phyloP scores from a whole-genome alignment of 2,329 filamentous ascomycete species.

The Cladosporium sp. region DNA sequence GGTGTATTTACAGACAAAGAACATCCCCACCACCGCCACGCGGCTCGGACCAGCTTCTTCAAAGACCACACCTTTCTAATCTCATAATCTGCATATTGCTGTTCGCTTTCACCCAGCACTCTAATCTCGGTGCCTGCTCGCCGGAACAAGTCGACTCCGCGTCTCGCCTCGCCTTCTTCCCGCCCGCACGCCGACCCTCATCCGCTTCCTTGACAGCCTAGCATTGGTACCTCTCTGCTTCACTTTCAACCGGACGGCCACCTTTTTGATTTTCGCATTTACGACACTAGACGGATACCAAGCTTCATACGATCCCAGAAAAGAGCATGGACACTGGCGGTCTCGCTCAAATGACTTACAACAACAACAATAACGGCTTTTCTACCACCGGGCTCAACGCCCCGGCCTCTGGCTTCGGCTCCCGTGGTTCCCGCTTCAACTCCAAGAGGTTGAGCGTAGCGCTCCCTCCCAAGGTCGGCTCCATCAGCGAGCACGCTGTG shows the following conservation, averaged over 20 bases:
- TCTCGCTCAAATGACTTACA: conserved; percentile 99
- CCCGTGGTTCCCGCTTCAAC: conserved; percentile 69
- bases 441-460: conserved; percentile 84
- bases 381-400: conserved; percentile 65
- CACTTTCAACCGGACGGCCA: conserved; percentile 3
- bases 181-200: background rate
- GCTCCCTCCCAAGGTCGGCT: conserved; percentile 60
- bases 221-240: conserved; percentile 6
- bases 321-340: conserved; percentile 85
- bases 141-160: conserved; percentile 8
- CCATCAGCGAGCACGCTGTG: conserved; percentile 61
- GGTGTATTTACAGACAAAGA: conserved; percentile 9
- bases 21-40: background rate
- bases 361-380: conserved; percentile 51
- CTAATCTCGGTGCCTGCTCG: conserved; percentile 23
- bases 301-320: conserved; percentile 16
- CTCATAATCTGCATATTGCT: conserved; percentile 15
- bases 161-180: conserved; percentile 15
- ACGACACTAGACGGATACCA: conserved; percentile 12
- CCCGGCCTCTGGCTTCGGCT: conserved; percentile 60
- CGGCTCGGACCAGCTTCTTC: conserved; percentile 9
- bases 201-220: conserved; percentile 15
- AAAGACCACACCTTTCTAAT: conserved; percentile 11
- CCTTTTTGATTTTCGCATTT: conserved; percentile 5
- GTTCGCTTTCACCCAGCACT: conserved; percentile 26